Conservation (phyloP, 2,329 filamentous ascomycete genomes). For the Pseudogymnoascus sp. region DNA sequence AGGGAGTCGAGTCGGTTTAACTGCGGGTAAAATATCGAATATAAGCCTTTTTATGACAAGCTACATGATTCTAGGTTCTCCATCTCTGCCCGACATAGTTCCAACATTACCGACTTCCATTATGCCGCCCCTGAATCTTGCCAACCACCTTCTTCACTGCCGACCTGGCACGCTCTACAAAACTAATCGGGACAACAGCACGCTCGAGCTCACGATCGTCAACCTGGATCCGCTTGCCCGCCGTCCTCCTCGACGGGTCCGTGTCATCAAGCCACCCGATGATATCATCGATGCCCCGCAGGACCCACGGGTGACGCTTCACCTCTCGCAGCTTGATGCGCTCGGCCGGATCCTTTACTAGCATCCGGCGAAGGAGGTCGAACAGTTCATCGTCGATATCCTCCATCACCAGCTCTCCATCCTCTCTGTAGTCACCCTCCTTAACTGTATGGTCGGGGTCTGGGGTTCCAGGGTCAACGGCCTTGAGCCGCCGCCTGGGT, state of each 20-base stretch:
- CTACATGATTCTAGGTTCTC: constrained; percentile 4
- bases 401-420: constrained; percentile 76
- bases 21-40: constrained; percentile 2
- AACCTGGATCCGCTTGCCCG: constrained; percentile 82
- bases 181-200: constrained; percentile 81
- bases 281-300: constrained; percentile 67
- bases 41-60: constrained; percentile 2
- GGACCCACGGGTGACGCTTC: constrained; percentile 88
- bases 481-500: constrained; percentile 70
- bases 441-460: constrained; percentile 29
- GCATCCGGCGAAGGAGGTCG: constrained; percentile 69
- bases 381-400: constrained; percentile 71
- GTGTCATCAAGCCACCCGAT: constrained; percentile 87
- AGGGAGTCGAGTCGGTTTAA: neutral
- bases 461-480: constrained; percentile 48
- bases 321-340: constrained; percentile 86
- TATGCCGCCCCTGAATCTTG: constrained; percentile 37
- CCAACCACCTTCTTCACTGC: constrained; percentile 61
- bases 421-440: constrained; percentile 61
- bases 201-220: constrained; percentile 83
- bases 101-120: constrained; percentile 2
- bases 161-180: constrained; percentile 77
- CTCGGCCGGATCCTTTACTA: constrained; percentile 82
- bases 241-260: constrained; percentile 68
- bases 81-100: constrained; percentile 1